Percentiles rank a stretch among this genome's conserved stretches.
These are phyloP conservation scores for Metschnikowia dekortorum DNA, from an alignment of 805 yeast species.

Conservation along the genomic window DNA sequence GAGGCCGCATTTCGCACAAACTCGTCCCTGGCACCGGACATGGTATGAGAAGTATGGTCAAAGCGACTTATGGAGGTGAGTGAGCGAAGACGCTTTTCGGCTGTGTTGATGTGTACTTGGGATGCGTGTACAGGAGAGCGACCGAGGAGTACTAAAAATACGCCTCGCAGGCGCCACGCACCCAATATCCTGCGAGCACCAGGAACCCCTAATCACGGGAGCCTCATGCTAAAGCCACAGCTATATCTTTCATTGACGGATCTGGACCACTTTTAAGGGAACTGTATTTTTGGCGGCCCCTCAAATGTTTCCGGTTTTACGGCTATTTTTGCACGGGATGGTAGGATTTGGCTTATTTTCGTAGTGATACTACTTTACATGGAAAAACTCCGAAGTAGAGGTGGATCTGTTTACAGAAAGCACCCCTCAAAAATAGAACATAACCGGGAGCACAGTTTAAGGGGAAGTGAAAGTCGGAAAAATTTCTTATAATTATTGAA, in stretches of 20 bases:
- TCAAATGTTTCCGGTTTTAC: no score
- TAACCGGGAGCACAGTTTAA: no score
- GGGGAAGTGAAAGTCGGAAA: no score
- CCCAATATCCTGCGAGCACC: background rate
- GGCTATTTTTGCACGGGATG: no score
- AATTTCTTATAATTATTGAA: no score
- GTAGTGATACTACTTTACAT: background rate
- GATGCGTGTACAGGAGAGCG: conserved; percentile 2
- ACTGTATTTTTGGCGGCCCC: no score
- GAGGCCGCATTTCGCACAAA: conserved; percentile 11
- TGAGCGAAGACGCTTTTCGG: background rate
- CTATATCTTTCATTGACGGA: background rate
- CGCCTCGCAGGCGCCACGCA: background rate
- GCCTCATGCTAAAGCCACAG: no score
- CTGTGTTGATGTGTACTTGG: background rate
- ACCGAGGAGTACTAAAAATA: background rate
- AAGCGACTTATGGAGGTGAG: background rate
- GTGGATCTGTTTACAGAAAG: no score
- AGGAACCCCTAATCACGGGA: background rate
- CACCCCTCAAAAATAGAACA: no score
- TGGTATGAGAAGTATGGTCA: background rate
- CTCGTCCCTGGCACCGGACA: conserved; percentile 6
- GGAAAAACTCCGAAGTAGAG: no score
- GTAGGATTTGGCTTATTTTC: background rate
- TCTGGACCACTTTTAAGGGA: background rate